Conservation (phyloP, 2,329 filamentous ascomycete genomes). For the Didymella pomorum region DNA sequence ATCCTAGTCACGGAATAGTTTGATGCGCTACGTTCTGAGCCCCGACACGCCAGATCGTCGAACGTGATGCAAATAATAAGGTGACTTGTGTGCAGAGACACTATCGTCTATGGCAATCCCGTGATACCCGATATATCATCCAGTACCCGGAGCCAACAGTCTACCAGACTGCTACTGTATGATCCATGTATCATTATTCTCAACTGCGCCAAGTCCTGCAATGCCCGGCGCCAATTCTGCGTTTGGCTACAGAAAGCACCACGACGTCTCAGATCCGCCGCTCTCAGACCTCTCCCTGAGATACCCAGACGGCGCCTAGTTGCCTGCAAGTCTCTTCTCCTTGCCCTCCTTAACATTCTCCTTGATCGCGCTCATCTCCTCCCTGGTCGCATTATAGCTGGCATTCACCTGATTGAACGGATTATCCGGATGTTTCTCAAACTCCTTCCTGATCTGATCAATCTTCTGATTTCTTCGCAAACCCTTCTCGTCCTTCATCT, state of each 20-base stretch:
- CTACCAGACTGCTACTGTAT: not conserved
- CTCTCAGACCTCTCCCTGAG: not conserved
- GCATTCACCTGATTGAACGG: conserved; percentile 88
- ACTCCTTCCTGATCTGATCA: conserved; percentile 86
- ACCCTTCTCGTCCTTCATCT: conserved; percentile 87
- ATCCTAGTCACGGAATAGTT: too few species aligned
- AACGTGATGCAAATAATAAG: not conserved
- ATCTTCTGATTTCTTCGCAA: conserved; percentile 84
- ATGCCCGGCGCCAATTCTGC: not conserved
- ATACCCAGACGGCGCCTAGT: not conserved
- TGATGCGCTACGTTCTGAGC: not conserved
- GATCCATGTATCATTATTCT: not conserved
- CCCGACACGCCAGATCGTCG: not conserved
- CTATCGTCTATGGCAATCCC: not conserved
- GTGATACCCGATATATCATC: not conserved
- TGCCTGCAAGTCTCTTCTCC: conserved; percentile 68
- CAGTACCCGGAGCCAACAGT: not conserved
- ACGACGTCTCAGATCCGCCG: not conserved
- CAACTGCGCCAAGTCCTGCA: not conserved
- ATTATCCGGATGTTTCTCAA: conserved; percentile 93
- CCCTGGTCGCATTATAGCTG: conserved; percentile 77
- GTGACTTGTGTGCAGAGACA: not conserved
- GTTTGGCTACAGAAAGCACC: not conserved
- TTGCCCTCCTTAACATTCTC: conserved; percentile 75
- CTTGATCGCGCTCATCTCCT: conserved; percentile 74